Evolutionary conservation across 768 basidiomycete species (phyloP), one percentile per base, ranked within the genome.

Genomic region (Russula emetica): DNA sequence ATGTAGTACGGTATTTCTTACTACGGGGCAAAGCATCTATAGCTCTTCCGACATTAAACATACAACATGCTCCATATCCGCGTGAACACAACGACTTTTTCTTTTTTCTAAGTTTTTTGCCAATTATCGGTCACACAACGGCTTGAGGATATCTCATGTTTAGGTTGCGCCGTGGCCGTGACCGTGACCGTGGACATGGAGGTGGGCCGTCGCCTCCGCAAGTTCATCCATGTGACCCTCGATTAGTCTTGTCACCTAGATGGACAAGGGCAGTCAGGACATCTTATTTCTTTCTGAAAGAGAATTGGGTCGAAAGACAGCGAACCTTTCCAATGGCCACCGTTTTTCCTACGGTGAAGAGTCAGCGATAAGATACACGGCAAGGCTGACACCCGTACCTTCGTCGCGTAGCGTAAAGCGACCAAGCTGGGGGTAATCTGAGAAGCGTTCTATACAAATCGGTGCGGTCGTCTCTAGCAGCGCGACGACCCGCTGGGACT

Each of bases 341-440:
- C 10, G 96, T 98, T 71, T 90, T 85, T 22, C 93, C 88, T 89
- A 63, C 6, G 60, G 44, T 55, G 68, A 7, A 53, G 44, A 53
- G 61, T 55, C 1, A 36, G 18, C 53, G 8, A 26, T 13, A 2
- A 50, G 38, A 44, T 28, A 47, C 16, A 20, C 10, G 38, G 32
- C 36, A 44, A 44, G 61, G 7, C 56, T 58, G 64, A 30, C 10
- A 18, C 10, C 69, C 78, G 30, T 66, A 80, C 92, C 96, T 81
- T 98, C 97, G 73, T 99, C 97, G 70, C 97, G 90, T 8, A 99
- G 80, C 2, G 97, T 98, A 79, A 99, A 99, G 28, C 97, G 86
- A 32, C 97, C 97, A 5, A 99, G 81, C 74, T 96, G 94, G 1
- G 95, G 92, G 74, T 94, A 92, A 74, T 96, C 92, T 14, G 79